Evolutionary conservation across 164 flowering plant species (phyloP).

Genomic region (Euptelea pleiosperma): DNA sequence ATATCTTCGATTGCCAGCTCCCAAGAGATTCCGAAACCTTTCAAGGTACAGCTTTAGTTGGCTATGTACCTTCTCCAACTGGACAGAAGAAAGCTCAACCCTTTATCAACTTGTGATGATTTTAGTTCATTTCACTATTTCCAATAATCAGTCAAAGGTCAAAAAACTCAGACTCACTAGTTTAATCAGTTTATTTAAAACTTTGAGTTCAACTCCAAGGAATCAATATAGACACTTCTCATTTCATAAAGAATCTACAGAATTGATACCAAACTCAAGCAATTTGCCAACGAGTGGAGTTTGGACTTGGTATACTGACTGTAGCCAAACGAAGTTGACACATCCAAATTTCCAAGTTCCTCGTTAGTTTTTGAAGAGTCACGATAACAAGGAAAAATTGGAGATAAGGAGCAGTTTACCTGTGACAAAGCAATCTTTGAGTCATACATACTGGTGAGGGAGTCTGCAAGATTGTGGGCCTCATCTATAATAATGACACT

Average conservation of each 20-base stretch:
- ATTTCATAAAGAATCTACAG: neutral
- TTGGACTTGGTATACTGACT: neutral
- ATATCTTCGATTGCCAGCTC: conserved; percentile 90
- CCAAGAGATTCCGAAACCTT: conserved; percentile 69
- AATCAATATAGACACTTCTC: neutral
- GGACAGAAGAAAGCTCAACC: conserved; percentile 19
- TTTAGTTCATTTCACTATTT: neutral
- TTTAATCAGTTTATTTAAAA: too few species aligned
- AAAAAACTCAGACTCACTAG: too few species aligned
- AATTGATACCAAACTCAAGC: too few species aligned
- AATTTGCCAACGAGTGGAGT: neutral
- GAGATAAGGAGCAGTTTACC: conserved; percentile 39
- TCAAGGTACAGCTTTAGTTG: conserved; percentile 52
- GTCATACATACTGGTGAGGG: conserved; percentile 88
- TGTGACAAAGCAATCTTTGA: conserved; percentile 68
- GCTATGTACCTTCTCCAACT: conserved; percentile 67
- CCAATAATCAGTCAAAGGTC: too few species aligned
- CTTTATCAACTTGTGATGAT: neutral
- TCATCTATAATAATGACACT: conserved; percentile 89
- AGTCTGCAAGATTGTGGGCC: conserved; percentile 98
- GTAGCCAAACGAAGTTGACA: neutral
- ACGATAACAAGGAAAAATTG: neutral
- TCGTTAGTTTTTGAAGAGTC: neutral
- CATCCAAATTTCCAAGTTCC: neutral
- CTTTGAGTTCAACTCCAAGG: too few species aligned